These are phyloP conservation scores for Fusarium hainanense DNA, from an alignment of 2,329 filamentous ascomycete species.

Conservation along the genomic window DNA sequence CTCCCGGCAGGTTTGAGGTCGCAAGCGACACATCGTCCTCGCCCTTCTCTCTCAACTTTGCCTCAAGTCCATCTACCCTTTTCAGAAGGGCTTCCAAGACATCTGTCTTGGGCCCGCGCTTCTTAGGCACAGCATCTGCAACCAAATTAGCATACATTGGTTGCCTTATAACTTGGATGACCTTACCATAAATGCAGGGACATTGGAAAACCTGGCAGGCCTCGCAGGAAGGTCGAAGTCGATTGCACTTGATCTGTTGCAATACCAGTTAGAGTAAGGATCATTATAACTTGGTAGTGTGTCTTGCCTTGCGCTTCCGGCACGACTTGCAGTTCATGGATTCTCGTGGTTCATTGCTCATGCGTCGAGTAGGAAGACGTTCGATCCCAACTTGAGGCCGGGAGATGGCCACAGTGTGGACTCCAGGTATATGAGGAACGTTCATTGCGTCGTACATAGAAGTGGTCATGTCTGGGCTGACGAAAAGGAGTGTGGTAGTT, in stretches of 20 bases:
- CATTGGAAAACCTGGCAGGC: conserved; percentile 91
- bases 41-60: conserved; percentile 78
- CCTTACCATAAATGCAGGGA: conserved; percentile 84
- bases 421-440: conserved; percentile 56
- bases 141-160: conserved; percentile 6
- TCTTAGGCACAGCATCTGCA: conserved; percentile 87
- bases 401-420: conserved; percentile 68
- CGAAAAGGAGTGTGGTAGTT: conserved; percentile 1
- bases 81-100: conserved; percentile 86
- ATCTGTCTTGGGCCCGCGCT: conserved; percentile 89
- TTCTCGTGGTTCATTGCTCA: conserved; percentile 81
- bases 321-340: conserved; percentile 97
- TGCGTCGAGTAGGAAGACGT: conserved; percentile 76
- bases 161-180: background rate
- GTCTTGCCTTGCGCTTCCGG: conserved; percentile 84
- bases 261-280: conserved; percentile 13
- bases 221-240: conserved; percentile 84
- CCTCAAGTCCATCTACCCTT: conserved; percentile 86
- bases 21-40: conserved; percentile 48
- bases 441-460: conserved; percentile 56
- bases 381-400: conserved; percentile 85
- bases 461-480: conserved; percentile 52
- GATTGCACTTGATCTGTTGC: conserved; percentile 88
- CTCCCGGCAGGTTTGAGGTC: conserved; percentile 28
- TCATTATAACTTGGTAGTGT: conserved; percentile 13